These are phyloP conservation scores for Leccinum truebloodii DNA, from an alignment of 768 basidiomycete species.

Conservation along the genomic window DNA sequence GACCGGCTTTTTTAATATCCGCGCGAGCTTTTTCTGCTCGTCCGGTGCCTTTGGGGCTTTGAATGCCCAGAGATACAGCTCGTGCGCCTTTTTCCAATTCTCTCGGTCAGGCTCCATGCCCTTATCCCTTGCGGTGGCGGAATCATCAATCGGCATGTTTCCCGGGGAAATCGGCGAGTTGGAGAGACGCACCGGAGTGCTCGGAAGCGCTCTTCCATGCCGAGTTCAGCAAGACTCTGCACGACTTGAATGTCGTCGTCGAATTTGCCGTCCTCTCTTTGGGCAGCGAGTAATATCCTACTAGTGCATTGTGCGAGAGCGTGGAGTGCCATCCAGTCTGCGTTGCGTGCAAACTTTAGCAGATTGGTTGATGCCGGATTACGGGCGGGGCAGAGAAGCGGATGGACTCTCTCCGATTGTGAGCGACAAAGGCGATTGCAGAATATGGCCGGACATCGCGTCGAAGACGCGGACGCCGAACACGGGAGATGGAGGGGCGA, in stretches of 20 bases:
- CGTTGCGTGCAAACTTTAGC: conserved; percentile 56
- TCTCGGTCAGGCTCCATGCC: conserved; percentile 57
- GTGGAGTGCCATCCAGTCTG: conserved; percentile 70
- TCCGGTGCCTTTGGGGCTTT: conserved; percentile 48
- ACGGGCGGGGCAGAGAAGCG: conserved; percentile 70
- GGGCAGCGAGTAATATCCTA: conserved; percentile 56
- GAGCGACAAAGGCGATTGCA: conserved; percentile 78
- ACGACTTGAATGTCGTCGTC: conserved; percentile 56
- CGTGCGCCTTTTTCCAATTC: conserved; percentile 68
- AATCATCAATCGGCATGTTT: background rate
- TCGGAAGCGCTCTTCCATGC: conserved; percentile 68
- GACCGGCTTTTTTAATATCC: conserved; percentile 50
- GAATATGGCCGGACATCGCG: conserved; percentile 64
- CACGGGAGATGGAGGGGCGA: conserved; percentile 55
- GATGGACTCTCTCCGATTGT: conserved; percentile 64
- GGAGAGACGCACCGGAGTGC: conserved; percentile 18
- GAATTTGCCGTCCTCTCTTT: conserved; percentile 39
- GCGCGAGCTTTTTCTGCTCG: conserved; percentile 51
- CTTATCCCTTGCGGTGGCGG: conserved; percentile 28
- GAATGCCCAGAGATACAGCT: conserved; percentile 62
- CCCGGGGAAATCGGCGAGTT: background rate
- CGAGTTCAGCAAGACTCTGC: conserved; percentile 66
- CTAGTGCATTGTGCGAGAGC: conserved; percentile 70
- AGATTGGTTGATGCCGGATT: conserved; percentile 70
- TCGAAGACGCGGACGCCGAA: conserved; percentile 42